Base-by-base conservation (phyloP, 2,329 filamentous ascomycete genomes). In the Penicillium sclerotigenum region DNA sequence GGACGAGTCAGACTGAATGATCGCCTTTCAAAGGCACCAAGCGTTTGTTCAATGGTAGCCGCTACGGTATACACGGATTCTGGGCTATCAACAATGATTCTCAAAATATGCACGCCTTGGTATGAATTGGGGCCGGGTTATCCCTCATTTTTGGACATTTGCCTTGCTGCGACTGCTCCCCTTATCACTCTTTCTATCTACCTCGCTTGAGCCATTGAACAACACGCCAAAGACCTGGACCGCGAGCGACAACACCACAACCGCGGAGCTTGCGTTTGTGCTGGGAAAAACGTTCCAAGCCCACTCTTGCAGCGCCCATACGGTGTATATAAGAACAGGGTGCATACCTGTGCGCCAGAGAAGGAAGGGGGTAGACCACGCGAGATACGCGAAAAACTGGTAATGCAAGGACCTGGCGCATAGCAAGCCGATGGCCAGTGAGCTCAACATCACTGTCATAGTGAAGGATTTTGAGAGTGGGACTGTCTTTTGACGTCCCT, bases 231-330 rank as follows among this genome's bases (percentile, higher is more conserved):
- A 76, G 1, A 93, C 85, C 16, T 88, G 89, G 13, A 83, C 69
- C 18, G 84, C 84, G 65, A 97, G 78, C 37, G 85, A 83, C 24
- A 80, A 80, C 14, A 99, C 89, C 9, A 91, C 92, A 6, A 81
- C 77, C 59, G 75, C 73, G 6, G 87, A 89, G 71, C 87, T 89
- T 34, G 70, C 61, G 52, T 80, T 74, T 33, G 87, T 88, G 70
- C 91, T 96, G n/a, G 92, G 92, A 70, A 89, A 97, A 10, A 92
- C 85, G 65, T 97, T 96, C 92, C 92, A 97, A 13, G 89, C 90
- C 87, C 88, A 92, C 73, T 97, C 92, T 74, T 97, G 92, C 57
- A 84, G 80, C 3, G 80, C 82, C 88, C 90, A 96, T 10, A 92
- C 74, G 4, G 75, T 76, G 67, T 87, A 87, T 63, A 91, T 83